These are phyloP conservation scores for Candida orba DNA, from an alignment of 805 yeast genomes.

Conservation along the genomic window DNA sequence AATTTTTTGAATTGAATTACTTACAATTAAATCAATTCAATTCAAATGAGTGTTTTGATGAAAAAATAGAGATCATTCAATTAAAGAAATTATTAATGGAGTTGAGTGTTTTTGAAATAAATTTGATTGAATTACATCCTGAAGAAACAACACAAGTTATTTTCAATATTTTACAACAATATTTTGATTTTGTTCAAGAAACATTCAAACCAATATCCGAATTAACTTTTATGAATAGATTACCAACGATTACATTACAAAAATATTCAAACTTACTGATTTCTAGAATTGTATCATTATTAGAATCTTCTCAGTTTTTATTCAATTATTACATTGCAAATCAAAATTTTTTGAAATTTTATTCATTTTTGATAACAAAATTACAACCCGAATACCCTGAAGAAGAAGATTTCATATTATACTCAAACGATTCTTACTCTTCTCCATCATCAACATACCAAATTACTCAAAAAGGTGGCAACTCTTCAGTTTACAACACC, in stretches of 20 bases:
- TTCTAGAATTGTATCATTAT: conserved; percentile 1
- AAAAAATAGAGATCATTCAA: conserved; percentile 33
- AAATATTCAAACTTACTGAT: conserved; percentile 10
- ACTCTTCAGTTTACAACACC: conserved; percentile 3
- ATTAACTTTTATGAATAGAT: not conserved
- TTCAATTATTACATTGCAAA: conserved; percentile 1
- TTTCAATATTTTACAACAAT: conserved; percentile 12
- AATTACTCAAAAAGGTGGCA: not conserved
- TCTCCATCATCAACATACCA: conserved; percentile 8
- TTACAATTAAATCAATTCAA: conserved; percentile 30
- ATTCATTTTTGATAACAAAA: conserved; percentile 5
- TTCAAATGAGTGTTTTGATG: conserved; percentile 10
- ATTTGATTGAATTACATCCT: conserved; percentile 33
- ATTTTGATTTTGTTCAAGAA: not conserved
- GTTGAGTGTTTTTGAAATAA: conserved; percentile 39
- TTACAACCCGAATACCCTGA: conserved; percentile 8
- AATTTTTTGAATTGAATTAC: conserved; percentile 36
- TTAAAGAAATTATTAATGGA: conserved; percentile 45
- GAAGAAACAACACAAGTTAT: conserved; percentile 21
- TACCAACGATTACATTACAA: conserved; percentile 4
- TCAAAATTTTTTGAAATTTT: not conserved
- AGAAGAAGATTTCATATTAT: no score
- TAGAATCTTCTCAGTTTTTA: conserved; percentile 4
- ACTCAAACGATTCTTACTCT: not conserved
- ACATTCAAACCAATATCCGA: conserved; percentile 5